Evolutionary conservation across 805 yeast genomes (phyloP), one percentile per base, ranked within the genome.

Genomic region (Cyberlindnera lachancei): DNA sequence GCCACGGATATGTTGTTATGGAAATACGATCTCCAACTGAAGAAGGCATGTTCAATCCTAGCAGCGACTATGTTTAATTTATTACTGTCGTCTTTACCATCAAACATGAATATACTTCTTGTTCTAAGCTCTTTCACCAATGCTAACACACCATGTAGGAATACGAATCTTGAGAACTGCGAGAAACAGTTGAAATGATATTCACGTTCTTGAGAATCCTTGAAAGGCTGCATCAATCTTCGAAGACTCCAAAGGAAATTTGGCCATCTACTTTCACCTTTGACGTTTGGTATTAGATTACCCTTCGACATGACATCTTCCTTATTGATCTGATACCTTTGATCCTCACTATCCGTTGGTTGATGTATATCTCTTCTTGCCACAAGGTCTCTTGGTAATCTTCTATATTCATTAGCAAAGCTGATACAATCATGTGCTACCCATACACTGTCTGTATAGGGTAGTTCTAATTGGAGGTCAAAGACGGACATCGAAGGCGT

Each of bases 391-490:
- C 45, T 41, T 3, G 62, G 64, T 26, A 55, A 57, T 17, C 41
- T 45, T 22, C 34, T 25, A 29, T 49, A 55, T 27, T 51, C 53
- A 6, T 33, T 24, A 17, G 46, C 37, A 29, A 61, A 61, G 3
- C 30, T 22, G 1, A 25, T 12, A 0, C 52, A 44, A 30, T 42
- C 43, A 1, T 34, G 18, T 7, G 70, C 63, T 19, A 50, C 37
- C 73, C 73, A 68, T 15, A 64, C 63, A 4, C 61, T 53, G 37
- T 68, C 73, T 1, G 66, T 48, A 23, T 60, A 65, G 3, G 73
- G 73, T 22, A 68, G 45, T 24, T 66, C 73, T 13, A 66, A 37
- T 15, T 63, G 59, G 15, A 68, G 50, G 17, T 66, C 69, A 45
- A 68, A 68, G 2, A 61, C 56, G 2, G 70, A 59, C 12, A 67